Base-by-base conservation (phyloP, 176 grass and related monocot species). In the maize (Zea mays) region DNA sequence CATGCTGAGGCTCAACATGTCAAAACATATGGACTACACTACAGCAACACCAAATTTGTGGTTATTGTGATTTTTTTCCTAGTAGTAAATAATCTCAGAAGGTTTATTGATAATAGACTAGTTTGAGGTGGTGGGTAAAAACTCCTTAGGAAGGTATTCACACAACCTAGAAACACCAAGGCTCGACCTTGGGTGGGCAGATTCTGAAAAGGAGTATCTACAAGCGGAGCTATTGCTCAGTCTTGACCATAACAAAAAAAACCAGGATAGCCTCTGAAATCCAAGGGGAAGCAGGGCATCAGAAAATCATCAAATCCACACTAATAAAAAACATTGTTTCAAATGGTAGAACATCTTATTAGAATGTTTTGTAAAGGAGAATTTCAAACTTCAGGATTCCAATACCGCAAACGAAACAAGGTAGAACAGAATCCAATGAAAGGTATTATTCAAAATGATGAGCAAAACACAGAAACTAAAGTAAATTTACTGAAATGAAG, bases 81-180 rank as follows among this genome's bases (percentile, higher is more conserved):
- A 6, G 54, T 50, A 27, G 16, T 36, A 62, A 62, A 72, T 39
- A 81, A 62, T 50, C 3, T 81, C 60, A 58, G 56, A 62, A 62
- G 16, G 27, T 39, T 70, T 80, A 21, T 59, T 49, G 43, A 39
- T 38, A 40, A 63, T 7, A 48, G 3, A 81, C 35, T 21, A 72
- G 16, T 16, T 68, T 34, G n/a, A 56, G 13, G 3, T 58, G 55
- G 64, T 17, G 16, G 17, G 65, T 45, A 68, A 5, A n/a, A 66
- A 42, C 15, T 9, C 15, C 19, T 65, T 66, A 40, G 1, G 37
- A 45, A 45, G 9, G 65, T 44, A 45, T 45, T 45, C 8, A 8
- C 43, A 45, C 43, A 45, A 45, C 43, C 3, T 45, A 8, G 1
- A 8, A 45, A 8, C 43, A 45, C 43, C 8, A 6, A 45, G 43